Percentiles rank a stretch among this genome's conserved stretches.
Evolutionary conservation across 345 rosid genomes (phyloP).

Genomic region (Tarenaya hassleriana): DNA sequence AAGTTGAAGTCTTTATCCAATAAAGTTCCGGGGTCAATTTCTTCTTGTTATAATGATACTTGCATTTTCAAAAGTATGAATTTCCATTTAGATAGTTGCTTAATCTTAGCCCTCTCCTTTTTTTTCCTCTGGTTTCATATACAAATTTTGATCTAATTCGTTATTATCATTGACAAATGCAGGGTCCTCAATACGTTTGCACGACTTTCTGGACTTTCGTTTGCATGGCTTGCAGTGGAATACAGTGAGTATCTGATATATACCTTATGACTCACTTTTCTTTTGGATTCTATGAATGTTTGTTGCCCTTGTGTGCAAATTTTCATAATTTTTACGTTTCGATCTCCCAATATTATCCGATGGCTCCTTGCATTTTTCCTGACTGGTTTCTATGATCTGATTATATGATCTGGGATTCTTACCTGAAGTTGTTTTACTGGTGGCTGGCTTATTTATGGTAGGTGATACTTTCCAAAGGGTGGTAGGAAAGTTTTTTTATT

Average conservation of each 20-base stretch:
- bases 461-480: not conserved
- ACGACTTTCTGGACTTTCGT: constrained; percentile 93
- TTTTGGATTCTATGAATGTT: not conserved
- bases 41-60: constrained; percentile 18
- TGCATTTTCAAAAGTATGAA: not conserved
- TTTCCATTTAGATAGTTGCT: no score
- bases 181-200: constrained; percentile 97
- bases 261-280: not conserved
- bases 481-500: not conserved
- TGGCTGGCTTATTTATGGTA: not conserved
- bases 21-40: not conserved
- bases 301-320: not conserved
- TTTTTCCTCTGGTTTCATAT: no score
- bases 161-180: constrained; percentile 32
- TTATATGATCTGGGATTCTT: not conserved
- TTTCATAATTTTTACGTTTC: no score
- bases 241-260: constrained; percentile 67
- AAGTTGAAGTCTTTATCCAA: not conserved
- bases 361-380: no score
- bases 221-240: constrained; percentile 88
- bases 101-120: no score
- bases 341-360: no score
- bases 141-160: not conserved
- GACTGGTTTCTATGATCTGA: no score
- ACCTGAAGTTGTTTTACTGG: not conserved